Base-by-base conservation (phyloP, 768 basidiomycete species). In the Boletus speciosus region DNA sequence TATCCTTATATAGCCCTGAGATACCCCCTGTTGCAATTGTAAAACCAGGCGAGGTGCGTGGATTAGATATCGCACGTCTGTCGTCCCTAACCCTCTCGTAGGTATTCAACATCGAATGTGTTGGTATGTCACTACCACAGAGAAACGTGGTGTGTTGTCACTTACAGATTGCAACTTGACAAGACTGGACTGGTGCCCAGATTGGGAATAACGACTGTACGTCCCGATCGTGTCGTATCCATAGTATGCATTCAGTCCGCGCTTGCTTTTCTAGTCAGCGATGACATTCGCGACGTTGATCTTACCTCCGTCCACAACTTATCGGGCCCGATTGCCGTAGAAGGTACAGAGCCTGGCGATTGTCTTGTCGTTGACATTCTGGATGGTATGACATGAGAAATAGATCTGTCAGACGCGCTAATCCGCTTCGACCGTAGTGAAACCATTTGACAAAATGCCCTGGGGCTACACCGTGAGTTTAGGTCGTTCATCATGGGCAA, bases 151-250 rank as follows among this genome's bases (percentile, higher is more conserved):
- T 10, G 31, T 37, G 1, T 34, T 29, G 8, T 37, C n/a, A 23
- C 49, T 61, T 25, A 60, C 41, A 25, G 11, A 29, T 32, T 23
- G 40, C n/a, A 15, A 39, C 31, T 50, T 31, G 16, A 45, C 16
- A 40, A 86, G 86, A 88, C 60, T 90, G 86, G 87, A 90, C 86
- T 15, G 87, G 86, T 16, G 86, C 85, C 1, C 86, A 89, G 62
- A 87, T 88, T 46, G 84, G 85, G 41, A 88, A 87, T 64, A 88
- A 87, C 55, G 84, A 88, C 57, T 76, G 85, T 85, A 52, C 29
- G 79, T 71, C 23, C 42, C 6, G 16, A 32, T 29, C 40, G 15
- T 21, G 32, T 35, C 25, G 36, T 51, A 7, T 0, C 7, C 16
- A 12, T 32, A 9, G 12, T 10, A 6, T 39, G 34, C 12, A 25